Conservation (phyloP, 129 eudicot genomes). For the Artemisia argyi region DNA sequence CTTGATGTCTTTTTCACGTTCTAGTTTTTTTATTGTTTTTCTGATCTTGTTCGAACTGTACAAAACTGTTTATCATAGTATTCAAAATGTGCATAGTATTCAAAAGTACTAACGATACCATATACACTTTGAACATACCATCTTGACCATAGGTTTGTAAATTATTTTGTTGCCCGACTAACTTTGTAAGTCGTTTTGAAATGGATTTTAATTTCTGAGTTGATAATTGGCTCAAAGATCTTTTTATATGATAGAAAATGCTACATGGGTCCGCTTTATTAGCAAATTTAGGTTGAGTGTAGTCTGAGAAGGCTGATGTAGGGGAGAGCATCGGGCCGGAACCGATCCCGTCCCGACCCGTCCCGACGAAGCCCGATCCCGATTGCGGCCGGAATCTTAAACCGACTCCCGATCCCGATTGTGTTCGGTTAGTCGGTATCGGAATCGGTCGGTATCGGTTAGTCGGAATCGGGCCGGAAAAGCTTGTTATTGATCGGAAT, state of each 20-base stretch:
- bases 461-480: no score
- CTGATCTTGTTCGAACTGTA: conserved; percentile 29
- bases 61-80: conserved; percentile 8
- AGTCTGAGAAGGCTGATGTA: no score
- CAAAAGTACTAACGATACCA: conserved; percentile 10
- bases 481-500: no score
- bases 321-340: no score
- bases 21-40: neutral
- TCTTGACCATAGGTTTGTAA: conserved; percentile 26
- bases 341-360: no score
- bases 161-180: neutral
- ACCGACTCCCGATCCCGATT: no score
- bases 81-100: conserved; percentile 31
- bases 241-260: neutral
- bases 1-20: conserved; percentile 11
- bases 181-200: neutral
- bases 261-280: no score
- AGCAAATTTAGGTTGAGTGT: no score
- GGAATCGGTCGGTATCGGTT: no score
- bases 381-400: no score
- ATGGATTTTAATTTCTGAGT: neutral
- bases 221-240: neutral
- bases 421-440: no score
- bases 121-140: neutral
- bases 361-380: no score